Percentiles rank a stretch among this genome's conserved stretches.
These are phyloP conservation scores for Podospora pseudopauciseta DNA, from an alignment of 495 filamentous ascomycete genomes.

Conservation along the genomic window DNA sequence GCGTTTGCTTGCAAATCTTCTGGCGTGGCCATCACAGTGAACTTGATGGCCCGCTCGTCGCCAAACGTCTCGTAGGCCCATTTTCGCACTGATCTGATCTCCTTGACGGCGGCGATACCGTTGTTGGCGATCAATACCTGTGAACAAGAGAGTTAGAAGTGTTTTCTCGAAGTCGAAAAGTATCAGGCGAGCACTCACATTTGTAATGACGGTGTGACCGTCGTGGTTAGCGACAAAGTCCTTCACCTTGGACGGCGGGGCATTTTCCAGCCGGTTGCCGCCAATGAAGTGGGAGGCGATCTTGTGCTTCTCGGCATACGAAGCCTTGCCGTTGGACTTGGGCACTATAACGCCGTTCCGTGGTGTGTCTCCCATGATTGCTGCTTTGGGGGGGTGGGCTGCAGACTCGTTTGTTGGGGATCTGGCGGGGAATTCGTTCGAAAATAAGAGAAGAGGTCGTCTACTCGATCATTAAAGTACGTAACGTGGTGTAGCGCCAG, in stretches of 20 bases:
- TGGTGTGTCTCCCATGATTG: slow-evolving; percentile 47
- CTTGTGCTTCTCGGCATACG: slow-evolving; percentile 71
- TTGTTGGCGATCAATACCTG: slow-evolving; percentile 99
- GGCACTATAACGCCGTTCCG: slow-evolving; percentile 38
- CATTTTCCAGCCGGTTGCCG: slow-evolving; percentile 78
- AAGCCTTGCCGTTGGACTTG: slow-evolving; percentile 48
- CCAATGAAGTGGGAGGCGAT: slow-evolving; percentile 92
- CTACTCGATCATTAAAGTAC: slow-evolving; percentile 5
- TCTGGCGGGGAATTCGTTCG: slow-evolving; percentile 4
- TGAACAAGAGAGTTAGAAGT: slow-evolving; percentile 7
- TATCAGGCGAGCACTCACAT: slow-evolving; percentile 55
- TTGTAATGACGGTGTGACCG: slow-evolving; percentile 96
- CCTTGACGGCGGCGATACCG: slow-evolving; percentile 98
- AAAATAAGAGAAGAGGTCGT: not conserved
- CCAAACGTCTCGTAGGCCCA: slow-evolving; percentile 99
- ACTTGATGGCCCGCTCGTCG: slow-evolving; percentile 96
- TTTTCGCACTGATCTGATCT: slow-evolving; percentile 97
- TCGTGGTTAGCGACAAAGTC: slow-evolving; percentile 88
- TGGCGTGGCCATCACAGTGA: slow-evolving; percentile 99
- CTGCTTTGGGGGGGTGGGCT: slow-evolving; percentile 13
- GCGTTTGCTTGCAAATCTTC: slow-evolving; percentile 97
- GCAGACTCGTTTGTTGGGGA: slow-evolving; percentile 1
- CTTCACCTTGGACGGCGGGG: slow-evolving; percentile 76
- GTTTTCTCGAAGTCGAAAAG: not conserved
- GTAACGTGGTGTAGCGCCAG: not conserved